Evolutionary conservation across 2,329 filamentous ascomycete species (phyloP), one percentile per base, ranked within the genome.

Genomic region (Neoscytalidium dimidiatum): DNA sequence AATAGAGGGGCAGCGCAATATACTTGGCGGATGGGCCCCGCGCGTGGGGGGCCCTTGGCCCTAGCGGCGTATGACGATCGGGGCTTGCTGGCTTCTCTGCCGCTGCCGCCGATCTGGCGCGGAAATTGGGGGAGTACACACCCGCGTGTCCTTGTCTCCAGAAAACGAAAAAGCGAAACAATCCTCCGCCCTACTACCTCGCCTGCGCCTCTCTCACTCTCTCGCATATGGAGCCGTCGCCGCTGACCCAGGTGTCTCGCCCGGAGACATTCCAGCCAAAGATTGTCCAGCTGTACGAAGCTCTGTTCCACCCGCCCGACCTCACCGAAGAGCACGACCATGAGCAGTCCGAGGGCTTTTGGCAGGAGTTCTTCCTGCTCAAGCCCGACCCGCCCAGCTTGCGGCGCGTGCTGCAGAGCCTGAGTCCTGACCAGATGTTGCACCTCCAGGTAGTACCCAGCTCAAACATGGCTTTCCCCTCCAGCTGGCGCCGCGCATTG

Each of bases 211-310:
- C n/a, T 7, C 38, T 43, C 17, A 5, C 29, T 33, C n/a, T 41
- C 35, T 28, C 8, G 5, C 17, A 14, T 61, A 96, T 96, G 92
- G 92, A 96, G 82, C 86, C 89, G 72, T 98, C 94, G 76, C 95
- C 95, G 69, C 86, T 99, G 75, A 97, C 94, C 65, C 93, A 96
- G 80, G 93, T 97, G 84, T 88, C 88, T 79, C 88, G 92, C 73
- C 95, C 94, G 63, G 91, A 96, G 78, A 87, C 90, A 44, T 97
- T 99, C 77, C 91, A 96, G 79, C 94, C 92, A 63, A 99, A 99
- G 82, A 92, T 99, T 70, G 90, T 96, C 67, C 86, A 91, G 77
- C 87, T 98, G 60, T 99, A 99, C 79, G 88, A 94, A 73, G 85
- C 87, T 69, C 83, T 98, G 21, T 94, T 98, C 83, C 81, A 52